These are phyloP conservation scores for Exophiala sideris DNA, from an alignment of 2,329 filamentous ascomycete genomes.

Conservation along the genomic window DNA sequence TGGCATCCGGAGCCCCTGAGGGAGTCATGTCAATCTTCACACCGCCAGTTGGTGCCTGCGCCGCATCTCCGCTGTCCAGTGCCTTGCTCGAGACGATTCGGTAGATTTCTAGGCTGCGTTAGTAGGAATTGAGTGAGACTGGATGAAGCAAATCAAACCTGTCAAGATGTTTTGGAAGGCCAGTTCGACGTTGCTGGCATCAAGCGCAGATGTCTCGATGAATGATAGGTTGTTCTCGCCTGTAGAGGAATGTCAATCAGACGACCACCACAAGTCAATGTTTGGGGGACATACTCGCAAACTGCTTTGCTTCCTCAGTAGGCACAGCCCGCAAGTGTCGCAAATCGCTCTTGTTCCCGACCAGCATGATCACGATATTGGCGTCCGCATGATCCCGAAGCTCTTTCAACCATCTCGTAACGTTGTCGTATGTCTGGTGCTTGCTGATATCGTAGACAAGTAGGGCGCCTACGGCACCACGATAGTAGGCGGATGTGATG, in stretches of 20 bases:
- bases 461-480: slow-evolving; percentile 92
- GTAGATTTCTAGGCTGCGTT: slow-evolving; percentile 76
- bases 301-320: slow-evolving; percentile 95
- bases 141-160: slow-evolving; percentile 54
- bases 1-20: slow-evolving; percentile 73
- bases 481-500: slow-evolving; percentile 98
- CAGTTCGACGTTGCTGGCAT: slow-evolving; percentile 98
- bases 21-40: slow-evolving; percentile 82
- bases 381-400: slow-evolving; percentile 95
- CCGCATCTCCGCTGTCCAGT: slow-evolving; percentile 80
- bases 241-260: slow-evolving; percentile 38
- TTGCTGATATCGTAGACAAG: slow-evolving; percentile 99
- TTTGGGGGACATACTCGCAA: slow-evolving; percentile 70
- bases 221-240: slow-evolving; percentile 98
- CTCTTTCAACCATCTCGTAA: slow-evolving; percentile 98
- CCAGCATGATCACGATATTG: slow-evolving; percentile 99
- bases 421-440: slow-evolving; percentile 98
- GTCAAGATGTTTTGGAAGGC: slow-evolving; percentile 99
- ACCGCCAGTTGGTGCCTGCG: slow-evolving; percentile 74
- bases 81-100: slow-evolving; percentile 98
- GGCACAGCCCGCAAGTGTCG: slow-evolving; percentile 94
- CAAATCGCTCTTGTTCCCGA: slow-evolving; percentile 99
- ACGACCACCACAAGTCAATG: slow-evolving; percentile 4
- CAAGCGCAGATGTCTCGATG: slow-evolving; percentile 97
- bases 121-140: slow-evolving; percentile 12